These are phyloP conservation scores for Pseudogymnoascus destructans DNA, from an alignment of 2,329 filamentous ascomycete species.

Conservation along the genomic window DNA sequence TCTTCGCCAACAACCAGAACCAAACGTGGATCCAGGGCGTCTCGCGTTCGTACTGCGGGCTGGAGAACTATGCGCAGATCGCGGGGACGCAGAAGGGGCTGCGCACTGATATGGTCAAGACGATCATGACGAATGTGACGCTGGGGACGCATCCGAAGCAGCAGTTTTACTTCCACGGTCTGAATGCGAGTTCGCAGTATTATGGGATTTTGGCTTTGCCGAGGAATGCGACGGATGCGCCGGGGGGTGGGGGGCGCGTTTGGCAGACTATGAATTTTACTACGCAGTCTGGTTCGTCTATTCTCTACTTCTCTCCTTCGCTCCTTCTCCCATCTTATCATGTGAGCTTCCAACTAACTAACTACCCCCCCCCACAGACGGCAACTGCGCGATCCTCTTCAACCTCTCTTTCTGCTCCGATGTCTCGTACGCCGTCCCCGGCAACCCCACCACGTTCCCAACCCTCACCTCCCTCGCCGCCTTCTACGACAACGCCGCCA, in stretches of 20 bases:
- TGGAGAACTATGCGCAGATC: slow-evolving; percentile 53
- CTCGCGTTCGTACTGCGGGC: slow-evolving; percentile 68
- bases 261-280: slow-evolving; percentile 60
- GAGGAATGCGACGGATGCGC: slow-evolving; percentile 40
- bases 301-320: background rate
- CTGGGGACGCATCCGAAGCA: slow-evolving; percentile 60
- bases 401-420: slow-evolving; percentile 81
- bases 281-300: slow-evolving; percentile 57
- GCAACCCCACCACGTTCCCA: slow-evolving; percentile 52
- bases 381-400: slow-evolving; percentile 75
- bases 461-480: slow-evolving; percentile 47
- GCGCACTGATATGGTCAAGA: slow-evolving; percentile 35
- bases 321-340: background rate
- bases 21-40: slow-evolving; percentile 53
- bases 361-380: slow-evolving; percentile 35
- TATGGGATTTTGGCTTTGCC: slow-evolving; percentile 56
- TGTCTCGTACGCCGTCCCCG: slow-evolving; percentile 82
- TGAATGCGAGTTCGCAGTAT: slow-evolving; percentile 63
- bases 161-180: slow-evolving; percentile 70
- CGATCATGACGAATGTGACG: slow-evolving; percentile 57
- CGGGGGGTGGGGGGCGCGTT: slow-evolving; percentile 64
- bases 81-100: slow-evolving; percentile 39
- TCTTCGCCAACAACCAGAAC: slow-evolving; percentile 60
- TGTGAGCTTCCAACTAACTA: background rate
- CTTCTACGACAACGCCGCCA: slow-evolving; percentile 69